Percentiles rank a stretch among this genome's conserved stretches.
Conservation (phyloP, 2,329 filamentous ascomycete genomes). For the Penicillium sp. region DNA sequence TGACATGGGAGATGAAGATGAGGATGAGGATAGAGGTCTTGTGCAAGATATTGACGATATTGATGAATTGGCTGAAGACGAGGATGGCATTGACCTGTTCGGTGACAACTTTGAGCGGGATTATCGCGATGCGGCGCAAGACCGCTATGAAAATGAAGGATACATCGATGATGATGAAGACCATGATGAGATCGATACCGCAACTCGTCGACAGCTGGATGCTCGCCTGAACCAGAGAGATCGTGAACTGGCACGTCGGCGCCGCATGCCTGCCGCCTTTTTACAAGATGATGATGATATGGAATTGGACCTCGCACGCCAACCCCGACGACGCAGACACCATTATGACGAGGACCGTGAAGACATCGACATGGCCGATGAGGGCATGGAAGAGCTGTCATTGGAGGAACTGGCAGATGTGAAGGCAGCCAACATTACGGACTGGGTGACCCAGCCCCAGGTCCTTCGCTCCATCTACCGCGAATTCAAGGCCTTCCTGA, state of each 20-base stretch:
- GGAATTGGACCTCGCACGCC: constrained; percentile 77
- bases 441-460: constrained; percentile 88
- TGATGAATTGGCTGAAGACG: constrained; percentile 67
- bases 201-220: constrained; percentile 59
- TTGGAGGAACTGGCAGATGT: constrained; percentile 88
- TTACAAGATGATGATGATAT: constrained; percentile 74
- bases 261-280: constrained; percentile 61
- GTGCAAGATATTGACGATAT: constrained; percentile 64
- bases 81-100: constrained; percentile 67
- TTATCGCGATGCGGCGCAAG: constrained; percentile 48
- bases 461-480: constrained; percentile 91
- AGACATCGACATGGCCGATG: constrained; percentile 80
- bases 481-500: constrained; percentile 96
- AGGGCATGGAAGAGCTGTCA: constrained; percentile 93
- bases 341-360: constrained; percentile 93
- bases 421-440: constrained; percentile 87
- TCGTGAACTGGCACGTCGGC: constrained; percentile 56
- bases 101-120: constrained; percentile 65
- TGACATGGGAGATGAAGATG: constrained; percentile 47
- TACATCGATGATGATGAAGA: constrained; percentile 65
- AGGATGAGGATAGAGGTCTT: constrained; percentile 56
- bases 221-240: constrained; percentile 61
- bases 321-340: constrained; percentile 79
- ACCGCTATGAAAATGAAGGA: constrained; percentile 55
- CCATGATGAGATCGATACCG: constrained; percentile 61